Percentiles rank a stretch among this genome's conserved stretches.
phyloP scores from a whole-genome alignment of 1,139 yeast genomes.

The Taphrina pruni region DNA sequence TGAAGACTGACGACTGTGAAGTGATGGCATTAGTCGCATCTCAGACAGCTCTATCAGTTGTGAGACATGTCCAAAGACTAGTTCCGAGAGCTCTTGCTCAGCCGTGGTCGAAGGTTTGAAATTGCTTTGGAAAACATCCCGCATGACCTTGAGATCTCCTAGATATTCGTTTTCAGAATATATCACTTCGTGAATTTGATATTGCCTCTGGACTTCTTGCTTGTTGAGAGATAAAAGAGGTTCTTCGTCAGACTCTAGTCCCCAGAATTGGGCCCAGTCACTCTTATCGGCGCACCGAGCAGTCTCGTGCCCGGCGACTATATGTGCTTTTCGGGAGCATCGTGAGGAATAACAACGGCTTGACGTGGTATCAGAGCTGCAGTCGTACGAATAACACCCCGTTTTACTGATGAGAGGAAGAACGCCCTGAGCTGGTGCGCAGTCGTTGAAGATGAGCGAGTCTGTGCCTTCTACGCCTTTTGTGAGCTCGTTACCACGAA shows the following conservation, averaged over 20 bases:
- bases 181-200: constrained; percentile 76
- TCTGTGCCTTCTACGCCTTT: constrained; percentile 46
- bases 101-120: constrained; percentile 58
- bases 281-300: background rate
- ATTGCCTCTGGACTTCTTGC: constrained; percentile 68
- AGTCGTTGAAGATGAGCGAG: constrained; percentile 43
- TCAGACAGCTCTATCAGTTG: constrained; percentile 69
- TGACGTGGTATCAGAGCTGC: constrained; percentile 48
- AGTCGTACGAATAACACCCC: constrained; percentile 54
- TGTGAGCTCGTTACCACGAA: constrained; percentile 58
- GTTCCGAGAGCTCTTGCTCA: constrained; percentile 62
- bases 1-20: constrained; percentile 57
- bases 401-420: constrained; percentile 55
- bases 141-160: constrained; percentile 69
- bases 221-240: constrained; percentile 56
- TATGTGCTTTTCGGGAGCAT: constrained; percentile 46
- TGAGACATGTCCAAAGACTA: constrained; percentile 66
- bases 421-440: constrained; percentile 55
- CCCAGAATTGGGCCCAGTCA: constrained; percentile 42
- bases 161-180: constrained; percentile 77
- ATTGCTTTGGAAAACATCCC: constrained; percentile 62
- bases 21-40: constrained; percentile 63
- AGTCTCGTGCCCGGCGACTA: background rate
- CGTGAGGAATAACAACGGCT: constrained; percentile 51
- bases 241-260: constrained; percentile 64